Conservation (phyloP, 305 asterid genomes). For the Plantago coronopus region DNA sequence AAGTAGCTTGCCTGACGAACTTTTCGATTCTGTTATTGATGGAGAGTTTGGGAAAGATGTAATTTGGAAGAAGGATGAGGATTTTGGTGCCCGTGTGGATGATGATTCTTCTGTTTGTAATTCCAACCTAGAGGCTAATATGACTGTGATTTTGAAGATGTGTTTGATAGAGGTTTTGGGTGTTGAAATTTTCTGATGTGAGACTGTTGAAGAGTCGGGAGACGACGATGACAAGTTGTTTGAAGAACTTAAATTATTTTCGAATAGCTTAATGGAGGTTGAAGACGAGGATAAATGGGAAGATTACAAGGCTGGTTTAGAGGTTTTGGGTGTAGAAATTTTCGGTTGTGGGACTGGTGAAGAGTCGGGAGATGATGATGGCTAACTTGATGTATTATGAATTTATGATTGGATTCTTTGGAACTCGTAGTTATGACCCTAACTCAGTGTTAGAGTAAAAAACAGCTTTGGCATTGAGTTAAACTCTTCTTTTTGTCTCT, state of each 20-base stretch:
- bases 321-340: neutral
- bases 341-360: too few relatives aligned
- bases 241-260: neutral
- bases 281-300: neutral
- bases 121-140: neutral
- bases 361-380: too few relatives aligned
- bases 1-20: too few relatives aligned
- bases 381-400: too few relatives aligned
- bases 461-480: too few relatives aligned
- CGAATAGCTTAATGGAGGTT: neutral
- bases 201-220: neutral
- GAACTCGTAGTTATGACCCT: too few relatives aligned
- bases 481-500: too few relatives aligned
- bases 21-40: too few relatives aligned
- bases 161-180: constrained; percentile 6
- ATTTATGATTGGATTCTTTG: too few relatives aligned
- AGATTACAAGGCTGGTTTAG: neutral
- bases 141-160: neutral
- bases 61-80: too few relatives aligned
- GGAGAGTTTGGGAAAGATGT: too few relatives aligned
- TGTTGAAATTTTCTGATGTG: neutral
- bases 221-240: neutral
- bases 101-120: neutral
- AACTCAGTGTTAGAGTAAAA: too few relatives aligned
- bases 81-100: neutral